phyloP scores from a whole-genome alignment of 345 rosid species.

The Gossypium thurberi region DNA sequence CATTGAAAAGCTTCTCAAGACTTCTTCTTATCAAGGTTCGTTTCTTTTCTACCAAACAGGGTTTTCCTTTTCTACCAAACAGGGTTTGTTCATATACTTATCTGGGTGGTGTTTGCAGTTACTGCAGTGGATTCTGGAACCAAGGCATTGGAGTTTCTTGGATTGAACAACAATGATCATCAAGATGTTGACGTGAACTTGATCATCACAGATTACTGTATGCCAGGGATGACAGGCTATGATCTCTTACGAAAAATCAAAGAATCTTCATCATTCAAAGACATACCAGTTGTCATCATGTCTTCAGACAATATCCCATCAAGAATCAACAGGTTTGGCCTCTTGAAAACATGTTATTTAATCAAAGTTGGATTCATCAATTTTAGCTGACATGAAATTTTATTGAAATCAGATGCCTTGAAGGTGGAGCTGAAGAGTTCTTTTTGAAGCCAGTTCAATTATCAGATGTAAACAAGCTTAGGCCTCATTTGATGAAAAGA shows the following conservation, averaged over 20 bases:
- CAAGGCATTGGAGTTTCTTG: constrained; percentile 81
- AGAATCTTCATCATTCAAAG: constrained; percentile 62
- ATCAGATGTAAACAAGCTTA: constrained; percentile 77
- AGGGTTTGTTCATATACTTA: neutral
- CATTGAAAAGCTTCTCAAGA: constrained; percentile 81
- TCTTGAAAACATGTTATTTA: too few relatives aligned
- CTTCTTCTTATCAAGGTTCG: constrained; percentile 74
- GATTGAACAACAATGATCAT: constrained; percentile 28
- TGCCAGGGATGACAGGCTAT: constrained; percentile 98
- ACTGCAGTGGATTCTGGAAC: constrained; percentile 91
- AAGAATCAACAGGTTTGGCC: constrained; percentile 57
- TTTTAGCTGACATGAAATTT: neutral
- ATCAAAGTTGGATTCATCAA: neutral
- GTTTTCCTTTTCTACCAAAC: neutral
- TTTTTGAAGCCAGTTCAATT: constrained; percentile 78
- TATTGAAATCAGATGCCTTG: constrained; percentile 50
- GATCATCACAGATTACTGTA: constrained; percentile 93
- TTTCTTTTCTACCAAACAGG: neutral
- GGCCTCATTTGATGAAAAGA: constrained; percentile 45
- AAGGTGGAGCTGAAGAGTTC: constrained; percentile 93
- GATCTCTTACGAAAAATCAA: constrained; percentile 81
- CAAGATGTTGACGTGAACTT: constrained; percentile 51
- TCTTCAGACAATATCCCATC: constrained; percentile 88
- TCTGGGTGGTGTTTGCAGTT: constrained; percentile 30
- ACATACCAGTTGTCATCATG: constrained; percentile 89